Conservation (phyloP, 768 basidiomycete species). For the Tylopilus plumbeoviolaceoides region DNA sequence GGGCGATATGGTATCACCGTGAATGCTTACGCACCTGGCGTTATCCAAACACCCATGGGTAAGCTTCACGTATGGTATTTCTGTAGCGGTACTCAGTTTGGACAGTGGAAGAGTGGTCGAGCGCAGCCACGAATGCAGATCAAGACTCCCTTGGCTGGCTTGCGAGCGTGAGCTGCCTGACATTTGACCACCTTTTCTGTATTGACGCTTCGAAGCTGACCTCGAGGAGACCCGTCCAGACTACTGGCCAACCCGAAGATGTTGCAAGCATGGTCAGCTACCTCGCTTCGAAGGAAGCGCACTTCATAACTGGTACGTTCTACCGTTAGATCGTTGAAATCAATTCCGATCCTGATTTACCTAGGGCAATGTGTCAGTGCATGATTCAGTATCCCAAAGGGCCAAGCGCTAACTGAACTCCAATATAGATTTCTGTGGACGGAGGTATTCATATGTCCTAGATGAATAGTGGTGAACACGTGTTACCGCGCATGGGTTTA, state of each 20-base stretch:
- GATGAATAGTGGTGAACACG: background rate
- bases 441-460: background rate
- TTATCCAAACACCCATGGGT: background rate
- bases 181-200: background rate
- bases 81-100: background rate
- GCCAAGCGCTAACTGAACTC: background rate
- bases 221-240: background rate
- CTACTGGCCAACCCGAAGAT: background rate
- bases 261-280: background rate
- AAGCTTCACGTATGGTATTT: background rate
- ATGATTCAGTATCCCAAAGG: background rate
- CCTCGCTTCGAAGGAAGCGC: background rate
- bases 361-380: conserved; percentile 4
- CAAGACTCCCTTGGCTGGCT: background rate
- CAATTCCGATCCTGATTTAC: background rate
- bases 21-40: background rate
- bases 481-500: too few species aligned
- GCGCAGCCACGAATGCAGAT: background rate
- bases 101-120: background rate
- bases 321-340: background rate
- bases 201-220: background rate
- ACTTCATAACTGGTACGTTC: background rate
- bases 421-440: background rate
- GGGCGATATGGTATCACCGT: background rate
- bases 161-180: background rate